Evolutionary conservation across 1,284 basidiomycete genomes (phyloP), one percentile per base, ranked within the genome.

Genomic region (Cryptococcus sp.): DNA sequence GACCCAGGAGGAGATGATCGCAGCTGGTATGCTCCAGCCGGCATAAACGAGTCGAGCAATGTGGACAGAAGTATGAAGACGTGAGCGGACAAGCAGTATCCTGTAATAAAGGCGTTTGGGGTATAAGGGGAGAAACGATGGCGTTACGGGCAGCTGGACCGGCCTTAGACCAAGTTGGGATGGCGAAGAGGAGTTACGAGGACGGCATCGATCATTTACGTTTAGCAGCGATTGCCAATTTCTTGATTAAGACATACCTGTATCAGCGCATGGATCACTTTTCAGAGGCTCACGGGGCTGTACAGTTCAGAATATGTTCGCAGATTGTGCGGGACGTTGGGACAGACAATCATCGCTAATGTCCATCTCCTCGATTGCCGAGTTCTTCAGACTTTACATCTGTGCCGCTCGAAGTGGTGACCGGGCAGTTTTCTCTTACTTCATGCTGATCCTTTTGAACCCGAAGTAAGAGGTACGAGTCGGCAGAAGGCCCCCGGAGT

Each of bases 1-100:
- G 70, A 55, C 56, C 3, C 60, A 53, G 40, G 76, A 79, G 66
- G 77, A 79, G 69, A 79, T 79, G 77, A 71, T 75, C 52, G 75
- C 73, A 20, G 75, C 74, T 41, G 76, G 76, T 50, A 75, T 76
- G 76, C 61, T 76, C 45, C 67, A 68, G 4, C 74, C 74, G 15
- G 69, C 68, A 41, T 69, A 64, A 50, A 20, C 48, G 25, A 27
- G 35, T 25, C 20, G 17, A n/a, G 38, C 22, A 10, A 39, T 17
- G 42, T 38, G 27, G 50, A 19, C 13, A 19, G 15, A n/a, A 40
- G 10, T 16, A 41, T 6, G 39, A 23, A 22, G 6, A 39, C 20
- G 39, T 27, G n/a, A 22, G 40, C 25, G 22, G 10, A 52, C 22
- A 20, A 1, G 39, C n/a, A 19, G 22, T 30, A 39, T 30, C 30